Conservation (phyloP, 257 asterid species). For the Lithospermum erythrorhizon region DNA sequence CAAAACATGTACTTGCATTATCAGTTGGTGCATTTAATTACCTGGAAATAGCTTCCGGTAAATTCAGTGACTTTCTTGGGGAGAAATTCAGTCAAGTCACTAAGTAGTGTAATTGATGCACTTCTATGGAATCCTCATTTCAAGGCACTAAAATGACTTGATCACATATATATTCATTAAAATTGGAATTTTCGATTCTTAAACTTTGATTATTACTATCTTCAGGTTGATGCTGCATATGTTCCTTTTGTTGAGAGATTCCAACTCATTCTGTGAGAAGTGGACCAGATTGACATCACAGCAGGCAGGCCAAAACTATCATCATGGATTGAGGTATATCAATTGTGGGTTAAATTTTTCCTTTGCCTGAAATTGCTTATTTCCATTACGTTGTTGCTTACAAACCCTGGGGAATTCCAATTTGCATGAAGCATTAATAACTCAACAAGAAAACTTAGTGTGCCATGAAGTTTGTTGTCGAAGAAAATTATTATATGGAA, state of each 20-base stretch:
- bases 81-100: constrained; percentile 43
- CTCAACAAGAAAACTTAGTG: neutral
- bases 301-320: constrained; percentile 50
- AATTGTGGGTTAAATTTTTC: neutral
- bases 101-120: neutral
- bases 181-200: too few relatives aligned
- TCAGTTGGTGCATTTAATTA: constrained; percentile 33
- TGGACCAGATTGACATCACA: constrained; percentile 38
- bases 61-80: constrained; percentile 50
- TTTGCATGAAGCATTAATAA: neutral
- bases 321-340: constrained; percentile 28
- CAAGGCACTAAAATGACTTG: too few relatives aligned
- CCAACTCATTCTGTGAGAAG: constrained; percentile 28
- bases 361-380: neutral
- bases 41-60: constrained; percentile 42
- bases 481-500: too few relatives aligned
- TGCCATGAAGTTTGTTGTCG: too few relatives aligned
- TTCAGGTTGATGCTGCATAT: constrained; percentile 30
- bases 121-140: neutral
- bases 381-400: neutral
- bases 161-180: too few relatives aligned
- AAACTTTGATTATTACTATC: neutral
- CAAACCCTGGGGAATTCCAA: neutral
- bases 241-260: constrained; percentile 60
- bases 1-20: neutral